Percentiles rank a stretch among this genome's conserved stretches.
Conservation (phyloP, 2,329 filamentous ascomycete species). For the Sporothrix pseudoabietina region DNA sequence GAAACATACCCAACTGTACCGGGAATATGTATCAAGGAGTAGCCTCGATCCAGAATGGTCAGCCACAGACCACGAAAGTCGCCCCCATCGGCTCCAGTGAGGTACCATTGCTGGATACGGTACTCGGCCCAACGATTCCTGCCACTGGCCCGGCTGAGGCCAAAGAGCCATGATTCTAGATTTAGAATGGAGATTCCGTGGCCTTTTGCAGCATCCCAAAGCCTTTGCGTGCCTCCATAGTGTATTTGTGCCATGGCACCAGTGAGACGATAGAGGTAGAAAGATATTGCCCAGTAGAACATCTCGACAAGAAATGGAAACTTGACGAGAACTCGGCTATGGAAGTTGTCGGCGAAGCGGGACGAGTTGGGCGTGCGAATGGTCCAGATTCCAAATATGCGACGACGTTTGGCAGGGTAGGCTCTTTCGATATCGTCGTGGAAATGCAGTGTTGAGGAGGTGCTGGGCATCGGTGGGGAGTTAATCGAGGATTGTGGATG, state of each 20-base stretch:
- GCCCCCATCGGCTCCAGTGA: constrained; percentile 45
- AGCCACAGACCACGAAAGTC: constrained; percentile 42
- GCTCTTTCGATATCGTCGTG: neutral
- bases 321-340: constrained; percentile 62
- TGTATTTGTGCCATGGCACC: constrained; percentile 53
- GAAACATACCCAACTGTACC: constrained; percentile 49
- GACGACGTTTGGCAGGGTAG: constrained; percentile 23
- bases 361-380: constrained; percentile 57
- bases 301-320: constrained; percentile 72
- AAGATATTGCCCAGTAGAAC: constrained; percentile 72
- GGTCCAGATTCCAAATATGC: constrained; percentile 40
- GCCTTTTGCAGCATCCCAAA: constrained; percentile 51
- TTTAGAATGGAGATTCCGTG: constrained; percentile 49
- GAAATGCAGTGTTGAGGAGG: neutral
- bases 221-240: constrained; percentile 51
- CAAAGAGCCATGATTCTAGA: constrained; percentile 43
- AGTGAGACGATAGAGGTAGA: constrained; percentile 64
- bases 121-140: constrained; percentile 47
- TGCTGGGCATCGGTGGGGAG: neutral
- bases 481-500: neutral
- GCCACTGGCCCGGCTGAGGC: constrained; percentile 35
- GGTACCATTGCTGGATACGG: constrained; percentile 49
- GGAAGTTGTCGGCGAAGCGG: constrained; percentile 58
- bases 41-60: constrained; percentile 52
- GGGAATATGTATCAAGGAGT: constrained; percentile 54